Percentiles rank a stretch among this genome's conserved stretches.
Conservation (phyloP, 2,329 filamentous ascomycete species). For the Fusarium mexicanum region DNA sequence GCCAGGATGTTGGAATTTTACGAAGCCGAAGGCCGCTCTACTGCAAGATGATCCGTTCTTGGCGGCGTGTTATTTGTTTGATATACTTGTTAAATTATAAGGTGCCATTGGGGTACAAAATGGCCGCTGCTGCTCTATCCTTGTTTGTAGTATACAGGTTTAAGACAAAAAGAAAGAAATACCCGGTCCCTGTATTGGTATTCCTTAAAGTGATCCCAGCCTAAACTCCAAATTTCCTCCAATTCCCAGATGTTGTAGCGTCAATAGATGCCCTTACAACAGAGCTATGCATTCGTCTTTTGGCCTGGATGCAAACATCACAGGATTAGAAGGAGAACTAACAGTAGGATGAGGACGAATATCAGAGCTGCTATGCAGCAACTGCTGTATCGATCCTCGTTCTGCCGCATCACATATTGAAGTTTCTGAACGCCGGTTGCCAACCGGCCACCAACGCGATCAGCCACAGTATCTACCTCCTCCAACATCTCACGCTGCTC, state of each 20-base stretch:
- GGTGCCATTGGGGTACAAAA: constrained; percentile 17
- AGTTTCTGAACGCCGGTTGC: constrained; percentile 89
- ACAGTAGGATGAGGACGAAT: constrained; percentile 83
- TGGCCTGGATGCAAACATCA: constrained; percentile 44
- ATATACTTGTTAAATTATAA: constrained; percentile 38
- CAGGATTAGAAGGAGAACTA: constrained; percentile 78
- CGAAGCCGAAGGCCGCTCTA: constrained; percentile 5
- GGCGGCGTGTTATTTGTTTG: constrained; percentile 30
- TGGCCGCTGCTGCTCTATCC: constrained; percentile 26
- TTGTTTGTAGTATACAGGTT: constrained; percentile 41
- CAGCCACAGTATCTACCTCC: constrained; percentile 83
- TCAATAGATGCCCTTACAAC: constrained; percentile 23
- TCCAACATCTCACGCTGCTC: constrained; percentile 92
- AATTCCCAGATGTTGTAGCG: constrained; percentile 9
- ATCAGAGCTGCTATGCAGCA: constrained; percentile 93
- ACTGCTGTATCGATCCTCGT: constrained; percentile 88
- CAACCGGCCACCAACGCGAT: constrained; percentile 86
- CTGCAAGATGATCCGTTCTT: constrained; percentile 3
- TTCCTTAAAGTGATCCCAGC: constrained; percentile 22
- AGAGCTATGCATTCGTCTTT: background rate
- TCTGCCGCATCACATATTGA: constrained; percentile 82
- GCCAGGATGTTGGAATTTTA: constrained; percentile 22
- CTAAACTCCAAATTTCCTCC: constrained; percentile 41
- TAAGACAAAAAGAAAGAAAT: constrained; percentile 22
- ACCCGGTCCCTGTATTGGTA: constrained; percentile 11